Evolutionary conservation across 495 filamentous ascomycete genomes (phyloP).

Genomic region (Aspergillus cristatus): DNA sequence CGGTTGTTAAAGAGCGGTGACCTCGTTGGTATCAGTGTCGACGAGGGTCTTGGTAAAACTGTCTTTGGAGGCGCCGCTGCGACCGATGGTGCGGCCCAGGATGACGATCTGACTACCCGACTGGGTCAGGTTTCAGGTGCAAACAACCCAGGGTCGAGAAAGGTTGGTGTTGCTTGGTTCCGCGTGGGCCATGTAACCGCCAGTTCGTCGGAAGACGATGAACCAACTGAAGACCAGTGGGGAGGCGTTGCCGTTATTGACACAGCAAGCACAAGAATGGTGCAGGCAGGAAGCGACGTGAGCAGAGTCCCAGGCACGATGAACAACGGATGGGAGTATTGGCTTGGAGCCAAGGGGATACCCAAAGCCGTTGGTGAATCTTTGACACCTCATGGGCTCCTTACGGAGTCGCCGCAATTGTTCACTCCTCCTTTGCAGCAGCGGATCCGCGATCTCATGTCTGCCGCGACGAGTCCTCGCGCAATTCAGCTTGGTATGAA

Average conservation of each 20-base stretch:
- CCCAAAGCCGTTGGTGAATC: constrained; percentile 29
- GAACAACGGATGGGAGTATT: constrained; percentile 74
- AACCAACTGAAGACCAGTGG: constrained; percentile 62
- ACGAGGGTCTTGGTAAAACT: constrained; percentile 68
- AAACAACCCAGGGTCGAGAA: constrained; percentile 19
- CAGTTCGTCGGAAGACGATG: constrained; percentile 45
- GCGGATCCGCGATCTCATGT: constrained; percentile 73
- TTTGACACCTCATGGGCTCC: constrained; percentile 32
- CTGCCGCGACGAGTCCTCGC: constrained; percentile 78
- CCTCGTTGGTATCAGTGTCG: constrained; percentile 75
- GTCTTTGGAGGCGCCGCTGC: constrained; percentile 52
- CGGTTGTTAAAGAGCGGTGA: constrained; percentile 79
- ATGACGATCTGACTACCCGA: constrained; percentile 53
- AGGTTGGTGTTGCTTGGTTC: constrained; percentile 77
- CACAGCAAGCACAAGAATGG: constrained; percentile 73
- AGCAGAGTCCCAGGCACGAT: constrained; percentile 66
- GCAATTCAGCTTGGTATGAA: constrained; percentile 81
- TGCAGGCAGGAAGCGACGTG: constrained; percentile 74
- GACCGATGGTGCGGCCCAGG: constrained; percentile 47
- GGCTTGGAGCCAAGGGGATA: constrained; percentile 61
- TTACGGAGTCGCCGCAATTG: constrained; percentile 35
- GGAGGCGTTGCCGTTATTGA: constrained; percentile 76
- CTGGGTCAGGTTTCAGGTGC: constrained; percentile 26
- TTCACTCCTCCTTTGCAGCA: constrained; percentile 61
- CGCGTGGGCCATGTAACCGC: constrained; percentile 63